phyloP scores from a whole-genome alignment of 2,329 filamentous ascomycete genomes.

The Aspergillus sp. region DNA sequence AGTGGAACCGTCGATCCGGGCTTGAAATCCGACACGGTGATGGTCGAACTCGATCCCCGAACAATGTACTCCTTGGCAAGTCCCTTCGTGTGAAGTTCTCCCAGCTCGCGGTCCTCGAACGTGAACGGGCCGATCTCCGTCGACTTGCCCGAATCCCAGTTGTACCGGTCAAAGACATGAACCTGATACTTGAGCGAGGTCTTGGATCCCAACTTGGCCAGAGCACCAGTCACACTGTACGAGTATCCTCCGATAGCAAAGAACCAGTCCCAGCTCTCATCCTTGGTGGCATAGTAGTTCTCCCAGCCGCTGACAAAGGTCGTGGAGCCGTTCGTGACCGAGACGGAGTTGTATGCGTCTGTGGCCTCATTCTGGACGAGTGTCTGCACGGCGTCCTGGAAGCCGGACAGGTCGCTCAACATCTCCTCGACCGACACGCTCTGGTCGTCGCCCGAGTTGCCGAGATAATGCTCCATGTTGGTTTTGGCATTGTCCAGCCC shows the following conservation, averaged over 20 bases:
- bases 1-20: background rate
- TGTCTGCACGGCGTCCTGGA: background rate
- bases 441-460: slow-evolving; percentile 2
- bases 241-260: background rate
- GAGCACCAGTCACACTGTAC: slow-evolving; percentile 2
- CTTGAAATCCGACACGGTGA: background rate
- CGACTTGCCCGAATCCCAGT: background rate
- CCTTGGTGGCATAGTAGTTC: slow-evolving; percentile 1
- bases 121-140: background rate
- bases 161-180: slow-evolving; percentile 2
- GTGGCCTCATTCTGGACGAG: slow-evolving; percentile 1
- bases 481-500: background rate
- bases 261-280: slow-evolving; percentile 7
- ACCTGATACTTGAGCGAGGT: background rate
- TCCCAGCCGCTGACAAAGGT: slow-evolving; percentile 6
- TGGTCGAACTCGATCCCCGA: slow-evolving; percentile 1
- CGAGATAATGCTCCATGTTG: slow-evolving; percentile 4
- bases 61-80: slow-evolving; percentile 3
- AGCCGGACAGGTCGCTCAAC: background rate
- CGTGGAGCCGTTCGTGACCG: background rate
- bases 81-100: slow-evolving; percentile 1
- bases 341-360: background rate
- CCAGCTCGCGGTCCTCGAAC: background rate
- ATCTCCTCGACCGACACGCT: slow-evolving; percentile 1
- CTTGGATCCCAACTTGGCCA: background rate